phyloP scores from a whole-genome alignment of 2,329 filamentous ascomycete genomes.

The Bertia moriformis region DNA sequence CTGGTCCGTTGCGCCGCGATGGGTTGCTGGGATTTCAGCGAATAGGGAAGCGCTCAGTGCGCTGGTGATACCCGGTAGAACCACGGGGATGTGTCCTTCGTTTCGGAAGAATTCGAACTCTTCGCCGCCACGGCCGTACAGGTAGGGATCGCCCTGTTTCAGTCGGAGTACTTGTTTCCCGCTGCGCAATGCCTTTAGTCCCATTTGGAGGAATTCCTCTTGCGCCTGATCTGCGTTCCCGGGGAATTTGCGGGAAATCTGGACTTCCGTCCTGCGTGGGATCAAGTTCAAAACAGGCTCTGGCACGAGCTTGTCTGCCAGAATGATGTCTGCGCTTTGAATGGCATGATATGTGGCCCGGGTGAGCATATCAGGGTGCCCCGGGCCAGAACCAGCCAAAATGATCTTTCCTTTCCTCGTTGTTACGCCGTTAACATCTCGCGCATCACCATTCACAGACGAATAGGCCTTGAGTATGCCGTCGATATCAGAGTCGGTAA shows the following conservation, averaged over 20 bases:
- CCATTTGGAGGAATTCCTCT: conserved; percentile 70
- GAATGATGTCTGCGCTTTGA: conserved; percentile 58
- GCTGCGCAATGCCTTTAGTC: conserved; percentile 45
- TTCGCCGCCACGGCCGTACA: conserved; percentile 89
- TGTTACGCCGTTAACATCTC: conserved; percentile 9
- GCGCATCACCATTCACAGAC: conserved; percentile 5
- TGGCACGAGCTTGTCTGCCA: conserved; percentile 77
- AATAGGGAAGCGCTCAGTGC: conserved; percentile 79
- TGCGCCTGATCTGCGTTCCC: conserved; percentile 91
- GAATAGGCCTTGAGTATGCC: conserved; percentile 62
- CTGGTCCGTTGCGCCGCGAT: conserved; percentile 80
- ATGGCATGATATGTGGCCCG: conserved; percentile 68
- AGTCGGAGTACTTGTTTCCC: conserved; percentile 75
- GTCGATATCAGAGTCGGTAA: conserved; percentile 69
- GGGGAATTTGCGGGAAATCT: conserved; percentile 93
- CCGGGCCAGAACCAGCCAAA: conserved; percentile 81
- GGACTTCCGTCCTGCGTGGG: conserved; percentile 73
- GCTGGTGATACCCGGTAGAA: conserved; percentile 82
- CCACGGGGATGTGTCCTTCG: conserved; percentile 50
- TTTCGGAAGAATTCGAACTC: conserved; percentile 65
- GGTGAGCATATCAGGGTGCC: conserved; percentile 82
- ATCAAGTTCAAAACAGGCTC: conserved; percentile 75
- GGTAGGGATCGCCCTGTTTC: conserved; percentile 92
- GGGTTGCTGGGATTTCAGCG: conserved; percentile 73
- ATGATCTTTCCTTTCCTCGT: conserved; percentile 56